phyloP scores from a whole-genome alignment of 2,329 filamentous ascomycete species.

The Pleomassaria siparia region DNA sequence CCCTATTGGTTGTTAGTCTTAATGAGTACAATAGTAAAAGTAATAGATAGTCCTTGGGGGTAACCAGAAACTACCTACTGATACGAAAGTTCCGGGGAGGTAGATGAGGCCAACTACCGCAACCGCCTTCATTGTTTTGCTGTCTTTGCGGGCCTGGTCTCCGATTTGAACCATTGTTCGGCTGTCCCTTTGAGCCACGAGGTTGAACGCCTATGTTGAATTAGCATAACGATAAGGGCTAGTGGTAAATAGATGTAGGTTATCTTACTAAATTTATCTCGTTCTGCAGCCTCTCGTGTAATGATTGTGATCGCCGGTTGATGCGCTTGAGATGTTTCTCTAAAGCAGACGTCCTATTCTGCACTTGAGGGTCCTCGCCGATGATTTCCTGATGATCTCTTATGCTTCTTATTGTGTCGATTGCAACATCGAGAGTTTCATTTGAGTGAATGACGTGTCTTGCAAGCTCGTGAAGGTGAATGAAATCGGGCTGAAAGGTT shows the following conservation, averaged over 20 bases:
- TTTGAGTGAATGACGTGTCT: slow-evolving; percentile 8
- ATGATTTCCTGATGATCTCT: too few relatives aligned
- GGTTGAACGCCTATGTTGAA: background rate
- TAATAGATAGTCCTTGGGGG: too few relatives aligned
- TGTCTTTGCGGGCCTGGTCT: slow-evolving; percentile 20
- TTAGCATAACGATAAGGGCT: too few relatives aligned
- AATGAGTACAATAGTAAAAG: too few relatives aligned
- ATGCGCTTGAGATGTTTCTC: slow-evolving; percentile 1
- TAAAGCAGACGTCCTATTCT: background rate
- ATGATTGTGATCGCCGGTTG: slow-evolving; percentile 4
- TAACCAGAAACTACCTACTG: too few relatives aligned
- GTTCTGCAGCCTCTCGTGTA: slow-evolving; percentile 5
- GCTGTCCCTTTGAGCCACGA: background rate
- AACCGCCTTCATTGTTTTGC: slow-evolving; percentile 41
- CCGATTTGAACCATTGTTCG: background rate
- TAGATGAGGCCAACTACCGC: slow-evolving; percentile 45
- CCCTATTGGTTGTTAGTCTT: too few relatives aligned
- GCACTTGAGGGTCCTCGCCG: too few relatives aligned
- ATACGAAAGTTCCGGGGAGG: slow-evolving; percentile 45
- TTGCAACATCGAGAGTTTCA: slow-evolving; percentile 9
- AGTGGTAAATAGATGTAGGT: background rate
- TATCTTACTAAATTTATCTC: slow-evolving; percentile 8
- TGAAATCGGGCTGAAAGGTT: slow-evolving; percentile 2
- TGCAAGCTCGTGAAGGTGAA: slow-evolving; percentile 5
- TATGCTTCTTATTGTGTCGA: slow-evolving; percentile 7